A percentile compares a stretch with the other conserved stretches of the same genome.
Evolutionary conservation across 345 rosid genomes (phyloP).

Genomic region (Gossypioides kirkii): DNA sequence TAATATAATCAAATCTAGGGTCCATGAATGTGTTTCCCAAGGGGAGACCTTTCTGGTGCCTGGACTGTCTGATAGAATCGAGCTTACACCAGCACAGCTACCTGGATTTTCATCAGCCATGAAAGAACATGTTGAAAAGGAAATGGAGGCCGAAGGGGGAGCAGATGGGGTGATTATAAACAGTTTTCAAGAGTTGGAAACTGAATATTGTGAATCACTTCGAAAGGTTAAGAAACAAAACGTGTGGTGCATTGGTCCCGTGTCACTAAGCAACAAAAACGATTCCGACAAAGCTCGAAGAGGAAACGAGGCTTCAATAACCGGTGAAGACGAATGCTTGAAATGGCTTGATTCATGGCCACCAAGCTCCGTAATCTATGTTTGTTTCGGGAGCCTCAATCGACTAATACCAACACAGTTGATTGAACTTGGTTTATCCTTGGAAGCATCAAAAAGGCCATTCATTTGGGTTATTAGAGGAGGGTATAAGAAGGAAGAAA

Average conservation of each 20-base stretch:
- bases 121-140: neutral
- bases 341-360: slow-evolving; percentile 32
- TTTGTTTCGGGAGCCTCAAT: neutral
- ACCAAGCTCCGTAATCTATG: neutral
- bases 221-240: neutral
- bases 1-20: slow-evolving; percentile 10
- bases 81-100: slow-evolving; percentile 37
- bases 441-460: neutral
- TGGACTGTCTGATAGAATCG: slow-evolving; percentile 34
- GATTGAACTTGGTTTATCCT: neutral
- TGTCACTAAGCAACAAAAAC: slow-evolving; percentile 28
- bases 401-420: neutral
- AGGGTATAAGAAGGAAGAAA: slow-evolving; percentile 9
- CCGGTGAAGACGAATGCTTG: neutral
- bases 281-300: slow-evolving; percentile 30
- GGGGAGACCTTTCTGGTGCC: slow-evolving; percentile 27
- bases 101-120: neutral
- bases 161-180: slow-evolving; percentile 7
- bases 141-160: neutral
- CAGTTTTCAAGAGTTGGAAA: neutral
- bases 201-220: neutral
- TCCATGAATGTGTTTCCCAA: slow-evolving; percentile 9
- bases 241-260: slow-evolving; percentile 29
- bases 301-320: neutral
- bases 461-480: slow-evolving; percentile 18